phyloP scores from a whole-genome alignment of 2,329 filamentous ascomycete genomes.

The Chrysoporthe deuterocubensis region DNA sequence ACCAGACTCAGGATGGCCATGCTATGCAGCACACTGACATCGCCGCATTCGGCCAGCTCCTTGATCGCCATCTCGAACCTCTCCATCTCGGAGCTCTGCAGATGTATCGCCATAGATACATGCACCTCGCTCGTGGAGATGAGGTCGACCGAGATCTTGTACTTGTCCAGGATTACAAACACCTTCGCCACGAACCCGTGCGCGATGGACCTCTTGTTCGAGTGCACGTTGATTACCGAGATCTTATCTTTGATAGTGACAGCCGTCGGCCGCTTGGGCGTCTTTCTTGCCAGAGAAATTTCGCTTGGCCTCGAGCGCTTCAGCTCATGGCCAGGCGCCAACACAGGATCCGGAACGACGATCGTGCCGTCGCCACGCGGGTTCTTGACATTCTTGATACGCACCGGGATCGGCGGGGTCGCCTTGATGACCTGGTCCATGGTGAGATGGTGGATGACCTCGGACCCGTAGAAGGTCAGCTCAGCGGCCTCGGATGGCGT shows the following conservation, averaged over 20 bases:
- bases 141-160: constrained; percentile 88
- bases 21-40: constrained; percentile 85
- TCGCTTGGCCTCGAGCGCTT: constrained; percentile 53
- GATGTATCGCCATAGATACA: constrained; percentile 95
- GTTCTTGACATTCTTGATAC: constrained; percentile 93
- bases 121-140: constrained; percentile 97
- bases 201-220: constrained; percentile 93
- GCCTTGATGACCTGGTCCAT: constrained; percentile 96
- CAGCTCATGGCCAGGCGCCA: constrained; percentile 61
- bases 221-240: constrained; percentile 96
- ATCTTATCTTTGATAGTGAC: constrained; percentile 98
- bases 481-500: constrained; percentile 95
- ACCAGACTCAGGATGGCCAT: constrained; percentile 98
- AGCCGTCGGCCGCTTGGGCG: constrained; percentile 78
- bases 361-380: constrained; percentile 78
- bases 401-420: constrained; percentile 77
- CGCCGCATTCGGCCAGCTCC: constrained; percentile 79
- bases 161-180: constrained; percentile 86
- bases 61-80: constrained; percentile 69
- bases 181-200: constrained; percentile 96
- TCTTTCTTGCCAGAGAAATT: constrained; percentile 48
- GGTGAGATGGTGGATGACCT: constrained; percentile 97
- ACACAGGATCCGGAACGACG: constrained; percentile 74
- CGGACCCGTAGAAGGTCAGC: constrained; percentile 90
- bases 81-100: constrained; percentile 66